Conservation (phyloP, 768 basidiomycete species). For the Holtermannia corniformis region DNA sequence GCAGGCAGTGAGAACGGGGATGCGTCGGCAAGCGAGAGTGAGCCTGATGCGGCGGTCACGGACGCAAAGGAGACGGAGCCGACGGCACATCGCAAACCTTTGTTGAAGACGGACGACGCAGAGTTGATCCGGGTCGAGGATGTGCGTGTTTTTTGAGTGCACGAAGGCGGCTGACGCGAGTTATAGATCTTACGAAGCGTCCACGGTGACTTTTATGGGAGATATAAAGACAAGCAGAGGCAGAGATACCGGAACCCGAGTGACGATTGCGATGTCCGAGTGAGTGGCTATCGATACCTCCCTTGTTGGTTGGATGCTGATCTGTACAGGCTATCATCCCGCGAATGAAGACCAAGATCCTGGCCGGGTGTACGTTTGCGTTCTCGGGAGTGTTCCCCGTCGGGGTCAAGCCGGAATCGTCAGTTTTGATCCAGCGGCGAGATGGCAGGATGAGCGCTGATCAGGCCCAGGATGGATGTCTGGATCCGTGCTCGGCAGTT, state of each 20-base stretch:
- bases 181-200: conserved; percentile 69
- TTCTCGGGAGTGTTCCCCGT: conserved; percentile 94
- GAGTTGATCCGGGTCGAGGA: conserved; percentile 70
- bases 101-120: conserved; percentile 76
- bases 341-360: conserved; percentile 59
- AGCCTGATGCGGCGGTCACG: neutral
- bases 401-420: conserved; percentile 66
- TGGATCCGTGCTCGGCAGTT: neutral
- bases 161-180: neutral
- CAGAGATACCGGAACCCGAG: conserved; percentile 8
- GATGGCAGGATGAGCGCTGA: neutral
- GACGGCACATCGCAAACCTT: conserved; percentile 43
- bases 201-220: conserved; percentile 63
- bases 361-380: conserved; percentile 70
- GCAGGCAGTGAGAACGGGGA: conserved; percentile 2
- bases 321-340: conserved; percentile 56
- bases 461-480: neutral
- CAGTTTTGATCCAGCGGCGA: conserved; percentile 9
- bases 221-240: conserved; percentile 47
- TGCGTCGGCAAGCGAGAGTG: conserved; percentile 47
- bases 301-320: neutral
- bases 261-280: conserved; percentile 63
- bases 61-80: conserved; percentile 6
- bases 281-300: conserved; percentile 38
- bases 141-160: conserved; percentile 46